Conservation (phyloP, 202 grass and related monocot genomes). For the Schoenoplectus tabernaemontani region DNA sequence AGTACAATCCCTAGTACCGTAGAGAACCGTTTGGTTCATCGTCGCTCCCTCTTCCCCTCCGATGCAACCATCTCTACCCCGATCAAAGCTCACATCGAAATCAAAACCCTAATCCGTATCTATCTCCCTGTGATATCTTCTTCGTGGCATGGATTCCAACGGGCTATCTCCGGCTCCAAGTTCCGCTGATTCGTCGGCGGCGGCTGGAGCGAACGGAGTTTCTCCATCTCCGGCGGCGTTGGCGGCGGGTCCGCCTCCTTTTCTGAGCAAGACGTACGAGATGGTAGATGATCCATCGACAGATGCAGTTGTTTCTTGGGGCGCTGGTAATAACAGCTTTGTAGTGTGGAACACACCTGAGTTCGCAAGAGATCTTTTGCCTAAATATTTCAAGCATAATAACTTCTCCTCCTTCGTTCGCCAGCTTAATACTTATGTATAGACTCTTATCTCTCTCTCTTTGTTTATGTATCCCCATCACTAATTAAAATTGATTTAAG, state of each 20-base stretch:
- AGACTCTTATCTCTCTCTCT: background rate
- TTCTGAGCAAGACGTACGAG: slow-evolving; percentile 89
- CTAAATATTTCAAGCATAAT: slow-evolving; percentile 97
- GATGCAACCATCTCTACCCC: background rate
- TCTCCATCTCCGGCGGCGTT: slow-evolving; percentile 1
- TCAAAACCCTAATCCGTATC: slow-evolving; percentile 25
- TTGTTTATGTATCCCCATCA: slow-evolving; percentile 39
- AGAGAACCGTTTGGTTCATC: background rate
- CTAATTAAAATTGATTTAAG: background rate
- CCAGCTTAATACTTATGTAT: slow-evolving; percentile 91
- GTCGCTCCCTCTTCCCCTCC: background rate
- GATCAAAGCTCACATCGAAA: background rate
- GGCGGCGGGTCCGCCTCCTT: slow-evolving; percentile 44
- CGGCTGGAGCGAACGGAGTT: background rate
- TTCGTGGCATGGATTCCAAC: background rate
- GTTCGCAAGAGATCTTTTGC: slow-evolving; percentile 86
- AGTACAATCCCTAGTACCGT: background rate
- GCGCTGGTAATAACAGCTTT: slow-evolving; percentile 75
- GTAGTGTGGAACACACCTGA: slow-evolving; percentile 81
- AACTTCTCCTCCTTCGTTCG: slow-evolving; percentile 96
- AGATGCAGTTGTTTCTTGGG: slow-evolving; percentile 76
- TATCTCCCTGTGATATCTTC: background rate
- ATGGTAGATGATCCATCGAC: slow-evolving; percentile 88
- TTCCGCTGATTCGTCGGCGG: slow-evolving; percentile 8
- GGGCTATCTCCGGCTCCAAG: slow-evolving; percentile 54